A percentile compares a stretch with the other conserved stretches of the same genome.
These are phyloP conservation scores for Teratosphaeria nubilosa DNA, from an alignment of 2,329 filamentous ascomycete genomes.

Conservation along the genomic window DNA sequence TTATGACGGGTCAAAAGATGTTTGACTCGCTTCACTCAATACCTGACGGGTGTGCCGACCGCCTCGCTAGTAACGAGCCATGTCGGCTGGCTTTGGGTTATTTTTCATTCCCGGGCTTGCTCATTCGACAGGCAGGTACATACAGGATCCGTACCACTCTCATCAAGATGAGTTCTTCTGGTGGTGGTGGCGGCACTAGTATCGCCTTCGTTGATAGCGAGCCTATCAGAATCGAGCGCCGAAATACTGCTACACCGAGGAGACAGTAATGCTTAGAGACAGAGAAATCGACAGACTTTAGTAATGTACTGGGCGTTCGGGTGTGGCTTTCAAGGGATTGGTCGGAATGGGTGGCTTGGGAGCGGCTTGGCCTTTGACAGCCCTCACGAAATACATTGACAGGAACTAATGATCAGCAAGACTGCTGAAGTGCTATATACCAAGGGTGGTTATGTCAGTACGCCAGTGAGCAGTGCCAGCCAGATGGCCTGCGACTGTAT, in stretches of 20 bases:
- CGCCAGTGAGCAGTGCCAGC: not conserved
- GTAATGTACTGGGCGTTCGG: not conserved
- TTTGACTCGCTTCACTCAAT: constrained; percentile 24
- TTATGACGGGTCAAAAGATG: constrained; percentile 23
- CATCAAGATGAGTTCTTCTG: constrained; percentile 18
- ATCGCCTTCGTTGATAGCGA: constrained; percentile 22
- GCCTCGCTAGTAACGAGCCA: constrained; percentile 18
- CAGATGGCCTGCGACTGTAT: not conserved
- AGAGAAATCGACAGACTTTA: not conserved
- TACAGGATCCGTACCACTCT: constrained; percentile 22
- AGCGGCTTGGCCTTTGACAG: not conserved
- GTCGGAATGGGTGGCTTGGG: not conserved
- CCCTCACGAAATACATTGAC: not conserved
- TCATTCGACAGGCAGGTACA: constrained; percentile 22
- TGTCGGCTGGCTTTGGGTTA: constrained; percentile 21
- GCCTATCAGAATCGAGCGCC: constrained; percentile 20
- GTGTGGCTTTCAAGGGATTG: not conserved
- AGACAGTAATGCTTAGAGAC: constrained; percentile 1
- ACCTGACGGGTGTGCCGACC: constrained; percentile 16
- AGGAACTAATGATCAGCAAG: not conserved
- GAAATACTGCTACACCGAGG: not conserved
- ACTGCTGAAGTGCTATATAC: not conserved
- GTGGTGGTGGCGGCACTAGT: constrained; percentile 11
- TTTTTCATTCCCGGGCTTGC: constrained; percentile 21
- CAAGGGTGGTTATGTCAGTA: not conserved